A percentile compares a stretch with the other conserved stretches of the same genome.
Conservation (phyloP, 108 stramenopile species). For the Fistulifera pelliculosa region DNA sequence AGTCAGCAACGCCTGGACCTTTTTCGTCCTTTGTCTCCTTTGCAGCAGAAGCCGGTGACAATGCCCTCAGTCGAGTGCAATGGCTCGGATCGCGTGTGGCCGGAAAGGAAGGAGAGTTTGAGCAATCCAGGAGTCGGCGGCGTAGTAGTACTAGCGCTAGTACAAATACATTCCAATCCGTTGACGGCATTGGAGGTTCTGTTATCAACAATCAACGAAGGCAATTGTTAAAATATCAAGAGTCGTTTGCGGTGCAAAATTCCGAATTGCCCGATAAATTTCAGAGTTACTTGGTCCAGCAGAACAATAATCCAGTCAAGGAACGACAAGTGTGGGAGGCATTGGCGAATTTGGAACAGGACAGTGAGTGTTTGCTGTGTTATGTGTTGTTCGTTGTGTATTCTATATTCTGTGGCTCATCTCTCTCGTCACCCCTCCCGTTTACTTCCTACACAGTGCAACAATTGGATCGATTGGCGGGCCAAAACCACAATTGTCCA, state of each 20-base stretch:
- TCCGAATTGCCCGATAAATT: not conserved
- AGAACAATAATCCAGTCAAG: not conserved
- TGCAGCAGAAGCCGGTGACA: slow-evolving; percentile 6
- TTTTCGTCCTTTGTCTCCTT: not conserved
- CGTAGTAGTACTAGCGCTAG: too few species aligned
- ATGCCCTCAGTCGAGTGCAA: slow-evolving; percentile 22
- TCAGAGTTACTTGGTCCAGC: too few species aligned
- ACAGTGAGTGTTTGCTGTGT: slow-evolving; percentile 10
- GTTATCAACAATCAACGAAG: not conserved
- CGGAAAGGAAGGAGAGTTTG: not conserved
- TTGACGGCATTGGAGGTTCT: not conserved
- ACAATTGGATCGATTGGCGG: slow-evolving; percentile 52
- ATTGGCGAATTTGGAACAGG: slow-evolving; percentile 29
- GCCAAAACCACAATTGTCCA: slow-evolving; percentile 51
- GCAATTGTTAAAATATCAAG: not conserved
- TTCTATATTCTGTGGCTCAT: too few species aligned
- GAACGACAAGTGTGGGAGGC: slow-evolving; percentile 33
- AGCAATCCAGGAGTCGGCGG: not conserved
- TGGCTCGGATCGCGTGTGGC: slow-evolving; percentile 8
- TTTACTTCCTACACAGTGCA: slow-evolving; percentile 30
- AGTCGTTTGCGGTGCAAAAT: not conserved
- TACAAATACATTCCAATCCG: too few species aligned
- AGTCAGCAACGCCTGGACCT: too few species aligned
- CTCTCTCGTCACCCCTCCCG: too few species aligned
- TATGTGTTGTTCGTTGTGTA: too few species aligned